Conservation (phyloP, 768 basidiomycete species). For the Rubroboletus satanas region DNA sequence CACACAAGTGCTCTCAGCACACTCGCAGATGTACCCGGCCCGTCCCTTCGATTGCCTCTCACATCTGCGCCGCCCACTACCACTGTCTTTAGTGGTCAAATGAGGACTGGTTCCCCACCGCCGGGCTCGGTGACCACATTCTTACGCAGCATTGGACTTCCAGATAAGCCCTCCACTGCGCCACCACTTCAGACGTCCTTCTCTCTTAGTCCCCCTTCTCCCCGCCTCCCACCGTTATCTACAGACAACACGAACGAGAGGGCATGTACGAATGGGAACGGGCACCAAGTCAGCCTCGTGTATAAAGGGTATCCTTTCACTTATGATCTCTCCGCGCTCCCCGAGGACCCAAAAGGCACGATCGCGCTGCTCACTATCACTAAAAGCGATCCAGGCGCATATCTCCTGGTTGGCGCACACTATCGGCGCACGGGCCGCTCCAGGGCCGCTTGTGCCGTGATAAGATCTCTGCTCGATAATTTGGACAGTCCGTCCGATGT, state of each 20-base stretch:
- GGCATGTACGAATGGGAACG: slow-evolving; percentile 1
- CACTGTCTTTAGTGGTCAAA: not conserved
- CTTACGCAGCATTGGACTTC: slow-evolving; percentile 24
- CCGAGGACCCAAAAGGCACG: slow-evolving; percentile 28
- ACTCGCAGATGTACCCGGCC: slow-evolving; percentile 10
- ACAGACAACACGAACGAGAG: not conserved
- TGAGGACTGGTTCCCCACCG: slow-evolving; percentile 8
- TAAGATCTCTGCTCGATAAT: slow-evolving; percentile 23
- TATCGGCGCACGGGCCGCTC: slow-evolving; percentile 33
- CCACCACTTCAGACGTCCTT: slow-evolving; percentile 12
- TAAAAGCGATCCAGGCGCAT: slow-evolving; percentile 31
- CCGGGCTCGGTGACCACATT: slow-evolving; percentile 22
- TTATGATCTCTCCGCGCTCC: slow-evolving; percentile 27
- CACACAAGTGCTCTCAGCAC: slow-evolving; percentile 4
- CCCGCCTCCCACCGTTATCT: slow-evolving; percentile 12
- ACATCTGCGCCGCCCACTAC: slow-evolving; percentile 1
- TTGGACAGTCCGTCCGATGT: slow-evolving; percentile 3
- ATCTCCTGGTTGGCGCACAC: slow-evolving; percentile 30
- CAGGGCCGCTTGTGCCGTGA: slow-evolving; percentile 27
- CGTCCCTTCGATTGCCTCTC: slow-evolving; percentile 15
- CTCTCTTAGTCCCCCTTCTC: slow-evolving; percentile 6
- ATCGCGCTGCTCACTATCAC: slow-evolving; percentile 27
- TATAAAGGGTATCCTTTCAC: slow-evolving; percentile 28
- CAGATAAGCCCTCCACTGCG: slow-evolving; percentile 11
- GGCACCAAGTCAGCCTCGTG: slow-evolving; percentile 21